phyloP scores from a whole-genome alignment of 2,329 filamentous ascomycete genomes.

The Knufia fluminis region DNA sequence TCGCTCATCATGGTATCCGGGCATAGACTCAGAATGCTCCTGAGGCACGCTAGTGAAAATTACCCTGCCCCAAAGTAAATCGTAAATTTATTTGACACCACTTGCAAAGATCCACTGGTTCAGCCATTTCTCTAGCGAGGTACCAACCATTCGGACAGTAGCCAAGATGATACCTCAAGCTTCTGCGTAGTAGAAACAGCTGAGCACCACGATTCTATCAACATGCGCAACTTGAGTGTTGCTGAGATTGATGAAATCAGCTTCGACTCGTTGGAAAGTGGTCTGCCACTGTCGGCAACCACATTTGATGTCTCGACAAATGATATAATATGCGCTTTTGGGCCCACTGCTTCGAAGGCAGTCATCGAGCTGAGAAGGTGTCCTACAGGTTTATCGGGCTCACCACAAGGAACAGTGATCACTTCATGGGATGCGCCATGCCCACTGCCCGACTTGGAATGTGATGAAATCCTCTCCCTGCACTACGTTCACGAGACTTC shows the following conservation, averaged over 20 bases:
- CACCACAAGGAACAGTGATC: conserved; percentile 26
- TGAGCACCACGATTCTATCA: too few relatives aligned
- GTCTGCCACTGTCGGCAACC: conserved; percentile 60
- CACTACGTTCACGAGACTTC: conserved; percentile 77
- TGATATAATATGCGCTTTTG: conserved; percentile 66
- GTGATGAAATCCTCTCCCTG: conserved; percentile 67
- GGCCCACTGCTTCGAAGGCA: conserved; percentile 61
- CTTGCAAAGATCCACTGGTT: too few relatives aligned
- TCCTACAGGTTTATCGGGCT: conserved; percentile 15
- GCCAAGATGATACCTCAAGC: too few relatives aligned
- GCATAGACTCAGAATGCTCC: too few relatives aligned
- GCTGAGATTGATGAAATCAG: conserved; percentile 59
- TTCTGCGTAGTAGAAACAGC: too few relatives aligned
- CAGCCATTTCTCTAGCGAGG: too few relatives aligned
- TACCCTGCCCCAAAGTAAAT: not conserved
- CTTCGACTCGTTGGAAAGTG: conserved; percentile 38
- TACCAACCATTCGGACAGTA: conserved; percentile 8
- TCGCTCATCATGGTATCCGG: not conserved
- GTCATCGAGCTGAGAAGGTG: conserved; percentile 61
- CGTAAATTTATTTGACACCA: not conserved
- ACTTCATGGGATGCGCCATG: conserved; percentile 78
- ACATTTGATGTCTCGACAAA: conserved; percentile 79
- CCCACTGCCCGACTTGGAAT: conserved; percentile 62
- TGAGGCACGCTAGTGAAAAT: too few relatives aligned
- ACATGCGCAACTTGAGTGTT: conserved; percentile 82